These are phyloP conservation scores for Ophiostoma tasmaniense DNA, from an alignment of 2,329 filamentous ascomycete genomes.

Conservation along the genomic window DNA sequence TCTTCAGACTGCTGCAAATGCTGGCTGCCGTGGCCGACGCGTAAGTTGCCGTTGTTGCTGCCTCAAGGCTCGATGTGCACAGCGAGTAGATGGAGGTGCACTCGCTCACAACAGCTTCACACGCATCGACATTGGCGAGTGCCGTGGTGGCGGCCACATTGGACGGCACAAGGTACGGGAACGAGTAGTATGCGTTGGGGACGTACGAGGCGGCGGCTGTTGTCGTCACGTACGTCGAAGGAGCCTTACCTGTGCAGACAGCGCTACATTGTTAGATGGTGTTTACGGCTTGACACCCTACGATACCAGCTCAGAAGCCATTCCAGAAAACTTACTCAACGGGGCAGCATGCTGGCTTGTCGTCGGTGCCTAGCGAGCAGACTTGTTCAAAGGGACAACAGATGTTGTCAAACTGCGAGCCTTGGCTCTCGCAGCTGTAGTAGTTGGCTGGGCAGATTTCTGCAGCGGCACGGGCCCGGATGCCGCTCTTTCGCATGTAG, in stretches of 20 bases:
- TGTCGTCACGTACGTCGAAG: constrained; percentile 30
- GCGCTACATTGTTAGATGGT: constrained; percentile 40
- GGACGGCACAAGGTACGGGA: constrained; percentile 42
- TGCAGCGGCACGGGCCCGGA: neutral
- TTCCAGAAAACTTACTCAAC: constrained; percentile 32
- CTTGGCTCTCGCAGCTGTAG: constrained; percentile 42
- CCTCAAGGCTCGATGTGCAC: constrained; percentile 42
- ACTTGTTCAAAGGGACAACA: constrained; percentile 45
- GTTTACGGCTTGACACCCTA: too few relatives aligned
- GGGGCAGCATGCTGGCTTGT: constrained; percentile 47
- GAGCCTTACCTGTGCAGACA: constrained; percentile 49
- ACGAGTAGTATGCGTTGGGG: constrained; percentile 50
- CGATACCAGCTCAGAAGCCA: too few relatives aligned
- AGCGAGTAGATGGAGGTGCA: constrained; percentile 47
- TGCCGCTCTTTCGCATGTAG: neutral
- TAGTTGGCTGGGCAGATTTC: constrained; percentile 39
- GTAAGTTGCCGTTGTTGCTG: constrained; percentile 24
- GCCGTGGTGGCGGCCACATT: constrained; percentile 29
- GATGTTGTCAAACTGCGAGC: constrained; percentile 38
- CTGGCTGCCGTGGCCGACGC: constrained; percentile 13
- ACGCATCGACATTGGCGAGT: constrained; percentile 43
- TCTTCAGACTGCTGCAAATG: constrained; percentile 22
- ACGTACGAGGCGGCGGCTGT: constrained; percentile 41
- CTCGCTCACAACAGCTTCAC: constrained; percentile 41
- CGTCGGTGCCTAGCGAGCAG: constrained; percentile 42